Evolutionary conservation across 1,284 basidiomycete species (phyloP), one percentile per base, ranked within the genome.

Genomic region (Puccinia triticina): DNA sequence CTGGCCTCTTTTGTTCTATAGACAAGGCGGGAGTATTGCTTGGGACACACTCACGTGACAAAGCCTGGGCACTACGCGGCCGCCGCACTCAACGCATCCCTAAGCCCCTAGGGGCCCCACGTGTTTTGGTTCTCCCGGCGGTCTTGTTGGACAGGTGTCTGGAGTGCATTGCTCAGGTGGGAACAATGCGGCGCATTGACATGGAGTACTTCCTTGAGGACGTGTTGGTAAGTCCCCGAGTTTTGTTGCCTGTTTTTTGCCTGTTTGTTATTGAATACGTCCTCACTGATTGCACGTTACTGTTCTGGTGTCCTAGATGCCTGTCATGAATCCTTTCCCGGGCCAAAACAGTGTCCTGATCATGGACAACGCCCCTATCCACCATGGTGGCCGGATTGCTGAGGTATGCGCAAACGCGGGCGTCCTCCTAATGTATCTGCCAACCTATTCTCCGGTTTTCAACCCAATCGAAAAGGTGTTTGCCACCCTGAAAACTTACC

Each of bases 251-350:
- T n/a, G n/a, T n/a, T n/a, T n/a, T n/a, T n/a, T n/a, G n/a, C 7
- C 5, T 8, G 23, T 59, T 7, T 7, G 5, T 23, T n/a, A n/a
- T 7, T n/a, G n/a, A 59, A 8, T 46, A 8, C 8, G 43, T 8
- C 14, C 14, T 14, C 7, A 46, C 14, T 46, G 43, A 46, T 46
- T 8, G n/a, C n/a, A n/a, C n/a, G n/a, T n/a, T n/a, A n/a, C n/a
- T 46, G 43, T 8, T 46, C 43, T 46, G 43, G 29, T 21, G n/a
- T 74, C 16, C n/a, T 53, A 53, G 72, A 37, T 74, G 14, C 72
- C 72, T n/a, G n/a, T n/a, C n/a, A 75, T 75, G 73, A 55, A 53
- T 32, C 2, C 23, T 2, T 75, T 53, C 53, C 73, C 73, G 12
- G 48, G 37, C 4, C 48, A 2, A 3, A 55, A 75, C 21, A 53